Evolutionary conservation across 139 green algal species (phyloP), one percentile per base, ranked within the genome.

Genomic region (Astrephomene gubernaculifera): DNA sequence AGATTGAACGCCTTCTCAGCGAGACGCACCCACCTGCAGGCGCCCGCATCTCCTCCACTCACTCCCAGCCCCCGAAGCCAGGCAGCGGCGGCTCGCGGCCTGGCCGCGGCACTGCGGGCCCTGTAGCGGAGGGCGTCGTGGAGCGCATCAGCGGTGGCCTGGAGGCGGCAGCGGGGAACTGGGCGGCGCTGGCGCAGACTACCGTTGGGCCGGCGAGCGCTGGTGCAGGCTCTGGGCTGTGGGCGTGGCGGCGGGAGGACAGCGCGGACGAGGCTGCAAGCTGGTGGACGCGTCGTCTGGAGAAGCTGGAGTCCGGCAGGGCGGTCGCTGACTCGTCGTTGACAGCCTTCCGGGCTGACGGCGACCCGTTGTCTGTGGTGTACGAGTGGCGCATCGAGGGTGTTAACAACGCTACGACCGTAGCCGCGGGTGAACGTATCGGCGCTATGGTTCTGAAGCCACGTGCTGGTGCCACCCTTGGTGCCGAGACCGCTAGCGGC

Each of bases 331-430:
- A 31, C 17, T 38, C 27, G 53, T 24, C 74, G 41, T 29, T 84
- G 61, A 75, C 78, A 2, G 78, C 78, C 43, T 84, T 84, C 60
- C 78, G 78, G 0, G 43, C 78, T 24, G 78, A 84, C 33, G 78
- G 78, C 4, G 78, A 84, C 61, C 78, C 78, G 21, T 31, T 84
- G 2, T 19, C 78, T 0, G 36, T 84, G 78, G 78, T 65, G 31
- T 84, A 84, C 63, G 78, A 84, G 60, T 84, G 78, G 78, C 78
- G 78, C 27, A 29, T 72, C 12, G 75, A 61, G 60, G 57, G n/a
- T n/a, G n/a, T n/a, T n/a, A n/a, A n/a, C n/a, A n/a, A 70, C 29
- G 41, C 57, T 2, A 43, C 17, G 1, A 61, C 44, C 12, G 76
- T 19, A 33, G 43, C 41, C 0, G 57, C 22, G 6, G 36, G 12